Base-by-base conservation (phyloP, 2,329 filamentous ascomycete species). In the Ophiocordyceps sinensis region DNA sequence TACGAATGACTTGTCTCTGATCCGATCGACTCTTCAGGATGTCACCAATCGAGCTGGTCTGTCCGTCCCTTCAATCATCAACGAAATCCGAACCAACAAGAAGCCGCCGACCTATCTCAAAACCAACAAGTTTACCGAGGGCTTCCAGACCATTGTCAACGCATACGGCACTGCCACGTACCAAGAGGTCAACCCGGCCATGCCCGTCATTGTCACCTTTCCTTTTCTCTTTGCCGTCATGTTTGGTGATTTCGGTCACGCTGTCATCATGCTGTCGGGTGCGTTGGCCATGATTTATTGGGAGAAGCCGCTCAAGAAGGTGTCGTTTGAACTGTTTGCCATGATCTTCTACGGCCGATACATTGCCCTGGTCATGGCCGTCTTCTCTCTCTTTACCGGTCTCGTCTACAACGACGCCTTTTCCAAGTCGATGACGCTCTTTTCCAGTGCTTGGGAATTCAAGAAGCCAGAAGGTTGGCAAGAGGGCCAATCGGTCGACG, bases 171-270 rank as follows among this genome's bases (percentile, higher is more conserved):
- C 91, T 35, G 85, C 91, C 45, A 96, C 94, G 50, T 98, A 98
- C 64, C 84, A 84, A 51, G 91, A 98, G 66, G 84, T 95, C 61
- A 98, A 98, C 65, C 91, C 91, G 43, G 89, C 87, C 46, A 73
- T 98, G 19, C 89, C 89, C 31, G 91, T 94, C 40, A 87, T 96
- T 50, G 81, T 98, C 48, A 98, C 91, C 6, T 98, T 98, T 64
- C 91, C 93, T n/a, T 98, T 98, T 71, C 71, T 98, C 47, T 98
- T 98, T 59, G 91, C 91, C 39, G 91, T 98, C 75, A 98, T 98
- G 91, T 98, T 98, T 58, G 93, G 91, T 70, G 91, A 98, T 63
- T 81, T 94, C 44, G 93, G 91, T 40, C 91, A 98, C 57, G 91
- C 89, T 49, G 62, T 81, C 49, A 83, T 98, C 60, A 94, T 98